These are phyloP conservation scores for Suillus luteus DNA, from an alignment of 768 basidiomycete species.

Conservation along the genomic window DNA sequence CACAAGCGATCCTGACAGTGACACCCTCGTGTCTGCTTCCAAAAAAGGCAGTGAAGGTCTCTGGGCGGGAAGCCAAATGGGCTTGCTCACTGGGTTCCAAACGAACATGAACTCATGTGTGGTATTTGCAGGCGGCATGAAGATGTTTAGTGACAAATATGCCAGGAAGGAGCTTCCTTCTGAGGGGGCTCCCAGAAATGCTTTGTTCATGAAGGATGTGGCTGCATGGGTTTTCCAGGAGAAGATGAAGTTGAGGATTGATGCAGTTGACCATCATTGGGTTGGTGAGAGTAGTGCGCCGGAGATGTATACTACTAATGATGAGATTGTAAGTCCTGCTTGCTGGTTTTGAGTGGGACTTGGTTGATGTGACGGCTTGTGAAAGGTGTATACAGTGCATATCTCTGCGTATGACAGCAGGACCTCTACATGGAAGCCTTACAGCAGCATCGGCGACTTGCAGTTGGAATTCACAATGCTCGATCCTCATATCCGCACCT, in stretches of 20 bases:
- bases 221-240: slow-evolving; percentile 93
- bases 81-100: slow-evolving; percentile 89
- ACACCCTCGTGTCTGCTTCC: slow-evolving; percentile 62
- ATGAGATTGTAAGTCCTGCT: slow-evolving; percentile 64
- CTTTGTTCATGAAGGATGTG: slow-evolving; percentile 71
- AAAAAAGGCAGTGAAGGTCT: slow-evolving; percentile 80
- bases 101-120: slow-evolving; percentile 74
- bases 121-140: slow-evolving; percentile 79
- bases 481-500: slow-evolving; percentile 90
- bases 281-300: slow-evolving; percentile 61
- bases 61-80: slow-evolving; percentile 79
- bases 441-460: slow-evolving; percentile 71
- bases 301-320: slow-evolving; percentile 83
- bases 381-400: slow-evolving; percentile 72
- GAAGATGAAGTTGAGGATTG: slow-evolving; percentile 75
- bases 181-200: slow-evolving; percentile 71
- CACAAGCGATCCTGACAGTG: slow-evolving; percentile 23
- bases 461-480: slow-evolving; percentile 99
- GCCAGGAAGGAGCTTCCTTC: slow-evolving; percentile 63
- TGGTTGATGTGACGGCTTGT: slow-evolving; percentile 12
- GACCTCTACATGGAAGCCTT: slow-evolving; percentile 66
- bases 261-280: slow-evolving; percentile 70
- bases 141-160: slow-evolving; percentile 77
- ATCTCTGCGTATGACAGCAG: slow-evolving; percentile 68
- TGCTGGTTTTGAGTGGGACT: background rate